Evolutionary conservation across 208 protist species (phyloP).

Genomic region (Wallacemonas sp.): DNA sequence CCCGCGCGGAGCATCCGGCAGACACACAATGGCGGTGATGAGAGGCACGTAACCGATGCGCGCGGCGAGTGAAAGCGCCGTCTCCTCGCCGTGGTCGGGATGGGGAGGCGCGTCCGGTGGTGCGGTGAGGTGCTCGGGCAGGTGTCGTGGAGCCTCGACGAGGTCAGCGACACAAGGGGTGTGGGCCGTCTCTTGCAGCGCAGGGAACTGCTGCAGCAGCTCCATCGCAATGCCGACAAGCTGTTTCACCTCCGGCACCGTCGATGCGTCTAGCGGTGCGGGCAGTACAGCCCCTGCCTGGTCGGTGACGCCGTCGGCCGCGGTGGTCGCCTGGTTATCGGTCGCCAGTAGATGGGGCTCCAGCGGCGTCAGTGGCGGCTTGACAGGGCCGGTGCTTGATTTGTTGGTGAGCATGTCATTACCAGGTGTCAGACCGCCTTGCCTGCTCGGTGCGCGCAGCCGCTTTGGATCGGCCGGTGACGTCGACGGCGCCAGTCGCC

Average conservation of each 20-base stretch:
- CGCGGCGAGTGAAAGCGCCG: conserved; percentile 59
- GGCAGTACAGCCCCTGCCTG: too few species aligned
- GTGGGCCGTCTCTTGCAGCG: conserved; percentile 12
- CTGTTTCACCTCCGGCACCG: conserved; percentile 23
- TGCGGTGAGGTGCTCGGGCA: conserved; percentile 32
- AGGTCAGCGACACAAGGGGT: not conserved
- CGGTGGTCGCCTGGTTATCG: not conserved
- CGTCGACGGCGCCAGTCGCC: conserved; percentile 14
- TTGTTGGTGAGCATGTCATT: not conserved
- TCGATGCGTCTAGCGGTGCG: conserved; percentile 24
- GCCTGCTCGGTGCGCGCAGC: too few species aligned
- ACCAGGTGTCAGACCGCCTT: not conserved
- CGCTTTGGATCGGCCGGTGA: not conserved
- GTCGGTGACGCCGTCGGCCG: too few species aligned
- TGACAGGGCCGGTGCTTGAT: not conserved
- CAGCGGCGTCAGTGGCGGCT: not conserved
- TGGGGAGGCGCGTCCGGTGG: conserved; percentile 25
- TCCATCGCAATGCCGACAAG: conserved; percentile 26
- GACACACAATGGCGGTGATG: conserved; percentile 38
- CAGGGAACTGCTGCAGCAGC: conserved; percentile 22
- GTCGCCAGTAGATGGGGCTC: not conserved
- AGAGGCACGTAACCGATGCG: conserved; percentile 48
- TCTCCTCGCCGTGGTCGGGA: conserved; percentile 36
- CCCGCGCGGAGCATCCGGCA: too few species aligned
- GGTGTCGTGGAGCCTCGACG: conserved; percentile 4